A percentile compares a stretch with the other conserved stretches of the same genome.
Conservation (phyloP, 164 flowering plant species). For the Berberis thunbergii region DNA sequence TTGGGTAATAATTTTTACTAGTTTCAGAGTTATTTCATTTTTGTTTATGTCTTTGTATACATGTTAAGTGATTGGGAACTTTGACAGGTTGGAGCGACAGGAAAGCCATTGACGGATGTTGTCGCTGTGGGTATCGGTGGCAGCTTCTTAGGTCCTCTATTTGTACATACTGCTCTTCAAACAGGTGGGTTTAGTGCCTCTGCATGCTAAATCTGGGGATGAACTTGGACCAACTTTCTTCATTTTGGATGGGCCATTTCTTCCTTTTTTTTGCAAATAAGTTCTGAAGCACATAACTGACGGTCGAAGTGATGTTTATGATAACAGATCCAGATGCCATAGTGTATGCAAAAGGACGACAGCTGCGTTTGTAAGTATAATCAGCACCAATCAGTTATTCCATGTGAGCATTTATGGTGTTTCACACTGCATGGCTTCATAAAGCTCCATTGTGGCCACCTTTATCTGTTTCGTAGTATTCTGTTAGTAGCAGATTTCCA, state of each 20-base stretch:
- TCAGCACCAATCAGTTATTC: too few species aligned
- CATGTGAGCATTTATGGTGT: too few species aligned
- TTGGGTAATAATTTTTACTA: conserved; percentile 46
- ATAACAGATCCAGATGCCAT: conserved; percentile 71
- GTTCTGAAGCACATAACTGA: background rate
- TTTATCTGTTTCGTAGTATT: too few species aligned
- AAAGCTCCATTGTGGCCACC: too few species aligned
- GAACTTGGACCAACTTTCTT: background rate
- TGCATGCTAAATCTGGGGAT: background rate
- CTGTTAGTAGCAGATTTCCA: too few species aligned
- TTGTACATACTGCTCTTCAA: conserved; percentile 98
- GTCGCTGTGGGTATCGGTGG: conserved; percentile 90
- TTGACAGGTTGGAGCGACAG: conserved; percentile 86
- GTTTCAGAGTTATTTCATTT: background rate
- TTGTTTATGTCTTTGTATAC: conserved; percentile 2
- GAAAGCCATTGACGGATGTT: conserved; percentile 73
- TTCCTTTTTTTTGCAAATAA: conserved; percentile 1
- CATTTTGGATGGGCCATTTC: background rate
- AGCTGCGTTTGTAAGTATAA: conserved; percentile 76
- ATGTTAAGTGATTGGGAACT: conserved; percentile 2
- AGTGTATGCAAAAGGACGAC: conserved; percentile 69
- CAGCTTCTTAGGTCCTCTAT: conserved; percentile 91
- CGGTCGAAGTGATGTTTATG: conserved; percentile 4
- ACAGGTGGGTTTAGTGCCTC: conserved; percentile 39
- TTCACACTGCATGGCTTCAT: too few species aligned